Evolutionary conservation across 441 rosid genomes (phyloP), one percentile per base, ranked within the genome.

Genomic region (Mallotus japonicus): DNA sequence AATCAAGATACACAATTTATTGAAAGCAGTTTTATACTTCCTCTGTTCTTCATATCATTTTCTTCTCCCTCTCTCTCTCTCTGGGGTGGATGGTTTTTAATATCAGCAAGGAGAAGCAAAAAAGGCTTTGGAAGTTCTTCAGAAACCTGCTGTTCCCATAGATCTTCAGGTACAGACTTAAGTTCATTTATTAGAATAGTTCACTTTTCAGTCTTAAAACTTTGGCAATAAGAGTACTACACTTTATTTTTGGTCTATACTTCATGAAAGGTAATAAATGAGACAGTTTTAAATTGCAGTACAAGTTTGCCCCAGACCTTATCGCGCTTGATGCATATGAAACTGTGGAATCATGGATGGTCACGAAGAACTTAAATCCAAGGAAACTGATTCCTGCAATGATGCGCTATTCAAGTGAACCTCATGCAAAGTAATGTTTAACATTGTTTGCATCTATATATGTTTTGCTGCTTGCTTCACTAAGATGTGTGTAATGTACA

Each of bases 361-460:
- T 90, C 72, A 88, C 84, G 40, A 90, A 92, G 84, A 85, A 92
- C 78, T 87, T 96, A 69, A 90, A 93, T 71, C 97, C 99, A 17
- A 87, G 98, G 86, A 96, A 90, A 81, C 77, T 96, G 73, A 88
- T 93, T 80, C 96, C 98, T 82, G 98, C 99, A 71, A 92, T 96
- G 99, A 90, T 96, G 98, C 98, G 98, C 67, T 96, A 96, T 88
- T 90, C 98, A 79, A 92, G 95, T 78, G 98, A 93, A 85, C 98
- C 98, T 84, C 99, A 93, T 91, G 97, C 98, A 74, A 96, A 92
- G 99, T 96, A 92, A 83, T 79, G 73, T 59, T 58, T 62, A 49
- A 51, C 66, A 57, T 46, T 11, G 4, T 56, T 55, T 47, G 16
- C 47, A 60, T 67, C 17, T 51, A 53, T 79, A 69, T 22, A 54